These are phyloP conservation scores for Apiotrichum domesticum DNA, from an alignment of 1,284 basidiomycete species.

Conservation along the genomic window DNA sequence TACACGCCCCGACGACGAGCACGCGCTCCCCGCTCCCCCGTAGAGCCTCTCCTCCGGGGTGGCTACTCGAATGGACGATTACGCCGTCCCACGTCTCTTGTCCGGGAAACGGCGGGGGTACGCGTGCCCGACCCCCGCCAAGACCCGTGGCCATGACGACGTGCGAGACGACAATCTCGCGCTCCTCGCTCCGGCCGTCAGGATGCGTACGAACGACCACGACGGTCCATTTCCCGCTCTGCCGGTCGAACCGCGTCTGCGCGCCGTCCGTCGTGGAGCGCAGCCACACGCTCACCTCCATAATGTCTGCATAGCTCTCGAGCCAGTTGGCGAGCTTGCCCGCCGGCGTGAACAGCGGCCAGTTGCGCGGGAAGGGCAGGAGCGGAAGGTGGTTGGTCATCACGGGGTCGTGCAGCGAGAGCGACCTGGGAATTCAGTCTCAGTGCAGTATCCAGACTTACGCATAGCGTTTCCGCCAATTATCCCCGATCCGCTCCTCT, in stretches of 20 bases:
- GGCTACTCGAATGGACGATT: conserved; percentile 59
- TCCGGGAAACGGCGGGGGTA: conserved; percentile 47
- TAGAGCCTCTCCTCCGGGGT: conserved; percentile 52
- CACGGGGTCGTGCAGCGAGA: conserved; percentile 61
- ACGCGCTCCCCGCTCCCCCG: conserved; percentile 53
- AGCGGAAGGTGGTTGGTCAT: conserved; percentile 40
- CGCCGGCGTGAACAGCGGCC: conserved; percentile 36
- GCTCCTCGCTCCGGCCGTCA: conserved; percentile 45
- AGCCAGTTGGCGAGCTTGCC: conserved; percentile 62
- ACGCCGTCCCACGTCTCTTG: conserved; percentile 56
- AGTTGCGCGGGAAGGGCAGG: conserved; percentile 30
- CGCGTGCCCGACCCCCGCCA: conserved; percentile 53
- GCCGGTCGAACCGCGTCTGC: conserved; percentile 49
- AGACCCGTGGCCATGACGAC: conserved; percentile 58
- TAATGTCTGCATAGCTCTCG: conserved; percentile 58
- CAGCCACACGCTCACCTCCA: conserved; percentile 64
- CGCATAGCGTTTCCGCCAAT: conserved; percentile 57
- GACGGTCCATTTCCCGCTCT: conserved; percentile 55
- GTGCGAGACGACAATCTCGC: conserved; percentile 51
- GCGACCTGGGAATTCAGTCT: conserved; percentile 30
- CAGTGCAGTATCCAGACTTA: background rate
- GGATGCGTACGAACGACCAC: conserved; percentile 46
- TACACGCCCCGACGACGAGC: conserved; percentile 48
- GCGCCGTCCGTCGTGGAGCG: conserved; percentile 50
- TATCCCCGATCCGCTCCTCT: conserved; percentile 54